These are phyloP conservation scores for Backusella sp. DNA, from an alignment of 192 early-diverging fungal species.

Conservation along the genomic window DNA sequence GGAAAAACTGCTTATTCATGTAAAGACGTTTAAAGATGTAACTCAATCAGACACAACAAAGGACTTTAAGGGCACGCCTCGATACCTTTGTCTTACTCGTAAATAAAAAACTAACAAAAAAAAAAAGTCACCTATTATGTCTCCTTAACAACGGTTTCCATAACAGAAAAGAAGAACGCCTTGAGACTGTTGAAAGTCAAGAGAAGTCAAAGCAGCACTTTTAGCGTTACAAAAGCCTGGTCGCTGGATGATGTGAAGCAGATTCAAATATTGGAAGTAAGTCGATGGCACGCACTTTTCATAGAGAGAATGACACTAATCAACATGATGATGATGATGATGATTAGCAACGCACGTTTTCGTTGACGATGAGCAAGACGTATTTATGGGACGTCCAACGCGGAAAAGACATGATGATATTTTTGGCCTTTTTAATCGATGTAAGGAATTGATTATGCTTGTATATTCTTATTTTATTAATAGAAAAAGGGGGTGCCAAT, in stretches of 20 bases:
- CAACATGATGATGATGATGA: background rate
- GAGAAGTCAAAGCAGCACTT: conserved; percentile 46
- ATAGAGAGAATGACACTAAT: no score
- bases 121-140: background rate
- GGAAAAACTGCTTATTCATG: conserved; percentile 36
- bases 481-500: background rate
- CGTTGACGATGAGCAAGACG: conserved; percentile 47
- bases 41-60: conserved; percentile 28
- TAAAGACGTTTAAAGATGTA: conserved; percentile 55
- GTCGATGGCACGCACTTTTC: background rate
- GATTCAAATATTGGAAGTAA: conserved; percentile 54
- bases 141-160: background rate
- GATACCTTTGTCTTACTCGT: conserved; percentile 57
- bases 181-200: conserved; percentile 53
- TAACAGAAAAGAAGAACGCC: conserved; percentile 43
- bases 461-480: background rate
- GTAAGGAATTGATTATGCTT: background rate
- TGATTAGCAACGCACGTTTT: conserved; percentile 44
- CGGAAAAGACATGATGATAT: conserved; percentile 46
- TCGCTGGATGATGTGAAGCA: conserved; percentile 50
- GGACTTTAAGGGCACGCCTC: conserved; percentile 47
- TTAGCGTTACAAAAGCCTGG: conserved; percentile 55
- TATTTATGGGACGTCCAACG: conserved; percentile 54
- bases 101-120: background rate
- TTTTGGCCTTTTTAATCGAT: conserved; percentile 41